Evolutionary conservation across 805 yeast species (phyloP).

Genomic region (Lipomyces kockii): DNA sequence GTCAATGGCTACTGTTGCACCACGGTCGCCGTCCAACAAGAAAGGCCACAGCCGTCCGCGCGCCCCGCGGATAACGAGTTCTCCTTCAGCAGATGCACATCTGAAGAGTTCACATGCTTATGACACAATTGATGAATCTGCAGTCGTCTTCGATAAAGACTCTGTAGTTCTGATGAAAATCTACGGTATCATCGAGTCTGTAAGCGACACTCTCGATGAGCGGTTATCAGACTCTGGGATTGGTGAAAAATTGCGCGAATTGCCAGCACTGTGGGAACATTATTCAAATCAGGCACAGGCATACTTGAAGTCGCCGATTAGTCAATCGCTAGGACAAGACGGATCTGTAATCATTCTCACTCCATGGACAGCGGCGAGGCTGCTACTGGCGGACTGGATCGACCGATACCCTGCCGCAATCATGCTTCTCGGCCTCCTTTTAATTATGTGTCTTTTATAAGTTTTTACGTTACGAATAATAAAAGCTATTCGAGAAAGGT

Average conservation of each 20-base stretch:
- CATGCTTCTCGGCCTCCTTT: conserved; percentile 21
- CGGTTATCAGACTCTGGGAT: neutral
- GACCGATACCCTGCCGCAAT: conserved; percentile 11
- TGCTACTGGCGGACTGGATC: neutral
- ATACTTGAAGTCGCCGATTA: neutral
- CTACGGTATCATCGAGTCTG: neutral
- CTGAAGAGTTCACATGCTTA: neutral
- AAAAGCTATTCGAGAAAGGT: neutral
- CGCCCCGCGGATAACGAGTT: conserved; percentile 11
- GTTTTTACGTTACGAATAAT: neutral
- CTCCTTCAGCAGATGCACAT: conserved; percentile 16
- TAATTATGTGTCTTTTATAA: conserved; percentile 27
- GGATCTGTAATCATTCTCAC: neutral
- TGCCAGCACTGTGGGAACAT: neutral
- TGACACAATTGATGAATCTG: conserved; percentile 17
- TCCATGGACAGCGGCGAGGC: neutral
- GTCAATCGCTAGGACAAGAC: neutral
- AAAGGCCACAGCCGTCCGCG: neutral
- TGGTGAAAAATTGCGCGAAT: neutral
- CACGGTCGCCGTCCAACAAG: neutral
- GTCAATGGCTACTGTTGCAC: neutral
- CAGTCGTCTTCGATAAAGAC: conserved; percentile 23
- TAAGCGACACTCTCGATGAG: neutral
- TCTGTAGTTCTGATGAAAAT: conserved; percentile 18
- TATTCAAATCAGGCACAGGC: neutral